Conservation (phyloP, 441 rosid genomes). For the Gossypium trilobum region DNA sequence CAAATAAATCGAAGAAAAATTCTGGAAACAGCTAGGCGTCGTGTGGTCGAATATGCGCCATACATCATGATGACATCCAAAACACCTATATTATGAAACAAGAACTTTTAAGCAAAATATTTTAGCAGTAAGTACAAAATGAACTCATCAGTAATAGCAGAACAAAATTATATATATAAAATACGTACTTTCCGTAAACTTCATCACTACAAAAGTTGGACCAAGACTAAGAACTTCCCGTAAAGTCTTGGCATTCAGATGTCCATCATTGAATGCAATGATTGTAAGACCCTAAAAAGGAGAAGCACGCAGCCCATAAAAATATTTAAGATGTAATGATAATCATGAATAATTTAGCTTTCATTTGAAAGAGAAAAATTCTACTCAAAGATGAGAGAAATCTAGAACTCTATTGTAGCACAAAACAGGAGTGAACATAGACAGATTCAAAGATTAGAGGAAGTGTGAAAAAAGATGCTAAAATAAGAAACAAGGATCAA, state of each 20-base stretch:
- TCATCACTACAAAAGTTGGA: slow-evolving; percentile 93
- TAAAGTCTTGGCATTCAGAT: slow-evolving; percentile 43
- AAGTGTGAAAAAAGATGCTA: neutral
- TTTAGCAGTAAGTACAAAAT: slow-evolving; percentile 13
- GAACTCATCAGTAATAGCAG: neutral
- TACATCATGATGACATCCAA: slow-evolving; percentile 90
- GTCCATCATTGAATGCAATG: slow-evolving; percentile 66
- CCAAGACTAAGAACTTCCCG: slow-evolving; percentile 86
- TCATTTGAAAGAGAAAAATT: neutral
- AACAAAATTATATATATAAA: neutral
- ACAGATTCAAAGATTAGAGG: neutral
- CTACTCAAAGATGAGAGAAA: neutral
- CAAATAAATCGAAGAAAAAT: slow-evolving; percentile 81
- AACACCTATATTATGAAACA: slow-evolving; percentile 47
- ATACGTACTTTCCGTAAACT: slow-evolving; percentile 72
- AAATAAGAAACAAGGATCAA: neutral
- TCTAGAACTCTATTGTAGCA: neutral
- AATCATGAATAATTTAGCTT: neutral
- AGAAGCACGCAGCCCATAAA: neutral
- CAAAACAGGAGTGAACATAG: neutral
- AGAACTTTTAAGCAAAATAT: neutral
- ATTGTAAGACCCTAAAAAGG: slow-evolving; percentile 64
- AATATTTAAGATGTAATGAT: neutral
- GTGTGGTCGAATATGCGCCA: slow-evolving; percentile 91
- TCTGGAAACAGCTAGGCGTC: slow-evolving; percentile 71